These are phyloP conservation scores for Simplicillium sp. DNA, from an alignment of 2,329 filamentous ascomycete genomes.

Conservation along the genomic window DNA sequence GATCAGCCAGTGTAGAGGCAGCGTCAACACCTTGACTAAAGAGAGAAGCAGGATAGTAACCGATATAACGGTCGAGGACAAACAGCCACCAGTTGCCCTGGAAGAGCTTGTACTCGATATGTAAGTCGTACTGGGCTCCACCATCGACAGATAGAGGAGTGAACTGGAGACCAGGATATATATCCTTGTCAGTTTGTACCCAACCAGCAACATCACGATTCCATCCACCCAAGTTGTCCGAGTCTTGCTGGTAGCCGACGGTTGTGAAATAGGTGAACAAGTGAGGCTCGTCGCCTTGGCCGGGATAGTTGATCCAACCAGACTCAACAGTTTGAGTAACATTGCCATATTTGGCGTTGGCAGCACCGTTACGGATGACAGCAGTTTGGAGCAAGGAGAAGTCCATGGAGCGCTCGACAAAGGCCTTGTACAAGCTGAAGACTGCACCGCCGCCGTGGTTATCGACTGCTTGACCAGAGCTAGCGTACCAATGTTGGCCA, in stretches of 20 bases:
- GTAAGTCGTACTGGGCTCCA: constrained; percentile 9
- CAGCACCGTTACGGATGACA: constrained; percentile 7
- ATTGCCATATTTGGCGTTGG: constrained; percentile 5
- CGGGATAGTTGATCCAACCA: constrained; percentile 12
- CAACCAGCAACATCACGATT: constrained; percentile 11
- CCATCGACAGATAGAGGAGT: constrained; percentile 7
- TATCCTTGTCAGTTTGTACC: constrained; percentile 9
- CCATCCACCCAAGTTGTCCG: constrained; percentile 10
- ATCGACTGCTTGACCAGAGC: constrained; percentile 4
- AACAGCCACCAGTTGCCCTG: constrained; percentile 13
- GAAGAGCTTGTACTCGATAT: constrained; percentile 7
- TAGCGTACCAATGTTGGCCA: constrained; percentile 12
- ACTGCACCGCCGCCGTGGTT: constrained; percentile 9
- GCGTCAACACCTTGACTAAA: constrained; percentile 7
- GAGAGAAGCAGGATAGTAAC: constrained; percentile 12
- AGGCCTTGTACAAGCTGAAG: constrained; percentile 10
- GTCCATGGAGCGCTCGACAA: constrained; percentile 6
- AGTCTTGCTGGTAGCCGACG: constrained; percentile 8
- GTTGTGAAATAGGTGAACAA: constrained; percentile 13
- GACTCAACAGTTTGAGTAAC: constrained; percentile 11
- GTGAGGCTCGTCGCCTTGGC: constrained; percentile 6
- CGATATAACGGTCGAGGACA: constrained; percentile 8
- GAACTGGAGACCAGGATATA: constrained; percentile 11
- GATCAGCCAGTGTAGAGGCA: constrained; percentile 6
- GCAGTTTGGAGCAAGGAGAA: constrained; percentile 13